A percentile compares a stretch with the other conserved stretches of the same genome.
phyloP scores from a whole-genome alignment of 192 early-diverging fungal species.

The Gigaspora rosea region DNA sequence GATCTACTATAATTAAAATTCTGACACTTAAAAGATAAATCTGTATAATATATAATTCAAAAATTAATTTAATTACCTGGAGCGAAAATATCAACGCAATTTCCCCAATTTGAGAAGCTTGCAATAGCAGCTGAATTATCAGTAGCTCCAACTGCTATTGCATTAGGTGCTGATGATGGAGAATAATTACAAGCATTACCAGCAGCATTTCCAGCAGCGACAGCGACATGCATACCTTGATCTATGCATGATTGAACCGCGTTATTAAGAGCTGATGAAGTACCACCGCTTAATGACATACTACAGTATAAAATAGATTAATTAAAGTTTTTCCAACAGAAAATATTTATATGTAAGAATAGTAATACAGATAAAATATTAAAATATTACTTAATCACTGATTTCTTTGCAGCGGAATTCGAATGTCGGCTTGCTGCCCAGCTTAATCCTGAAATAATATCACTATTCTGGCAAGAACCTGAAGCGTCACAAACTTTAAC shows the following conservation, averaged over 20 bases:
- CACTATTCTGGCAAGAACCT: constrained; percentile 54
- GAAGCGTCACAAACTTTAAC: constrained; percentile 66
- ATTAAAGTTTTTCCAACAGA: constrained; percentile 47
- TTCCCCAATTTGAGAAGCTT: constrained; percentile 81
- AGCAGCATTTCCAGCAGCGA: constrained; percentile 82
- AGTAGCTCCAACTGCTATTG: constrained; percentile 84
- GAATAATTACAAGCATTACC: constrained; percentile 80
- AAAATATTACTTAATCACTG: neutral
- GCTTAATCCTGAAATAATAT: constrained; percentile 53
- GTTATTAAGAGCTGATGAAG: constrained; percentile 72
- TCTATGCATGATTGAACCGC: constrained; percentile 46
- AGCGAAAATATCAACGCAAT: constrained; percentile 86
- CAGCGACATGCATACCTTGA: constrained; percentile 72
- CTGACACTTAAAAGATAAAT: no score
- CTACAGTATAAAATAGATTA: constrained; percentile 48
- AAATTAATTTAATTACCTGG: constrained; percentile 48
- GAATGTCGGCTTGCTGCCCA: constrained; percentile 36
- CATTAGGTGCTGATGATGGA: constrained; percentile 70
- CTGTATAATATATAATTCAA: no score
- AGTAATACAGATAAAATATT: no score
- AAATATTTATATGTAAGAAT: neutral
- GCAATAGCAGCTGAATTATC: constrained; percentile 61
- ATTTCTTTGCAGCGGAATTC: neutral
- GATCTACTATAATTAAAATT: no score
- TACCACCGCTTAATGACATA: constrained; percentile 90